These are phyloP conservation scores for Pezicula neosporulosa DNA, from an alignment of 2,329 filamentous ascomycete species.

Conservation along the genomic window DNA sequence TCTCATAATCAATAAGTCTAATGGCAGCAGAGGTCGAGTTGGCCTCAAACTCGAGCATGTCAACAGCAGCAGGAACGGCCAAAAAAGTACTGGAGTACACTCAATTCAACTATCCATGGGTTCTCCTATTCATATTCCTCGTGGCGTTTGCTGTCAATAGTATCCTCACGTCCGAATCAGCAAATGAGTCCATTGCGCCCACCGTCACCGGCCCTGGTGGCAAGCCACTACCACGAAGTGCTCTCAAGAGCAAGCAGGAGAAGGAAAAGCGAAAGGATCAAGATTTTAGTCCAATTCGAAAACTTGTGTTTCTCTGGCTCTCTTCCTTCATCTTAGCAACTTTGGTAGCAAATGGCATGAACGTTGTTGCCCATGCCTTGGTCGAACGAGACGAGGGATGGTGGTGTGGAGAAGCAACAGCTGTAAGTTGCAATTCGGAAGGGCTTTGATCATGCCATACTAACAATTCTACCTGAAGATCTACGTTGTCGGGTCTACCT, in stretches of 20 bases:
- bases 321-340: constrained; percentile 68
- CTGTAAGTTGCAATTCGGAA: constrained; percentile 51
- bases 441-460: constrained; percentile 2
- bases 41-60: constrained; percentile 17
- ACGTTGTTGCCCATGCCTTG: constrained; percentile 73
- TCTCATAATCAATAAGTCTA: constrained; percentile 18
- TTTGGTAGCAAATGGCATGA: constrained; percentile 70
- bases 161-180: constrained; percentile 45
- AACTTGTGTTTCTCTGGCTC: constrained; percentile 72
- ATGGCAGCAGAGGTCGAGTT: constrained; percentile 25
- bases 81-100: constrained; percentile 22
- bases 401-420: constrained; percentile 79
- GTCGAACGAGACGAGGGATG: constrained; percentile 60
- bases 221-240: constrained; percentile 66
- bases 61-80: constrained; percentile 7
- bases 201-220: constrained; percentile 75
- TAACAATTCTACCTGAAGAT: constrained; percentile 50
- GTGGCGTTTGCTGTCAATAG: constrained; percentile 58
- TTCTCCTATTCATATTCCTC: constrained; percentile 62
- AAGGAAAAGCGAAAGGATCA: constrained; percentile 34
- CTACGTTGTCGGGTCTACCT: constrained; percentile 79
- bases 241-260: constrained; percentile 38
- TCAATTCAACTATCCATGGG: constrained; percentile 53
- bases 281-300: constrained; percentile 62
- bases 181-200: constrained; percentile 27